Evolutionary conservation across 345 rosid species (phyloP).

Genomic region (Rhizophora mangle): DNA sequence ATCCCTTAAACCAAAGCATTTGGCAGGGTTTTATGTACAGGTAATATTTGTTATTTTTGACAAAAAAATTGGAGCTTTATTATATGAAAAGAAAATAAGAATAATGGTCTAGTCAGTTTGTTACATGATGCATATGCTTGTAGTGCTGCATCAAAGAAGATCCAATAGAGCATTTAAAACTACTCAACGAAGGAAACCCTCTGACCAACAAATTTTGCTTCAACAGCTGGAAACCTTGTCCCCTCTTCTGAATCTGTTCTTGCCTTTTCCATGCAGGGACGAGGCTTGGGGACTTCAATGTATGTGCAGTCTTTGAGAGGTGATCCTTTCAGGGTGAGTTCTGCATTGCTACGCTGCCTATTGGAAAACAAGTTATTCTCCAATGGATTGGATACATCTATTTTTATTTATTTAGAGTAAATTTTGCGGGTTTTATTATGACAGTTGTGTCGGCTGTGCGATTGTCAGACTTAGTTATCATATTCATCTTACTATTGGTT

Average conservation of each 20-base stretch:
- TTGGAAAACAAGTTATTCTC: background rate
- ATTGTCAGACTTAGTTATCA: background rate
- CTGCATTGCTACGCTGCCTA: background rate
- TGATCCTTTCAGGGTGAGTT: conserved; percentile 85
- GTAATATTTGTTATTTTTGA: background rate
- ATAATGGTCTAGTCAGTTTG: background rate
- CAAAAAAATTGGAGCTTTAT: background rate
- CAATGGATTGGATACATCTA: background rate
- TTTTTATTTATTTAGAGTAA: too few relatives aligned
- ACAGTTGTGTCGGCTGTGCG: background rate
- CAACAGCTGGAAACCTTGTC: background rate
- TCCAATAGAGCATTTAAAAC: background rate
- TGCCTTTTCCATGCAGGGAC: conserved; percentile 48
- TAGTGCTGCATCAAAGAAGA: background rate
- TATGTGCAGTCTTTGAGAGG: conserved; percentile 93
- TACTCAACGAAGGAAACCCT: background rate
- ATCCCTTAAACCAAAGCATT: background rate
- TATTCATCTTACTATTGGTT: background rate
- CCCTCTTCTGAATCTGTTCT: conserved; percentile 2
- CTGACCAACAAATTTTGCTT: background rate
- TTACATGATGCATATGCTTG: background rate
- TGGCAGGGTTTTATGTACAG: too few relatives aligned
- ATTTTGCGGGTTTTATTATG: too few relatives aligned
- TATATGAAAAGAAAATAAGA: background rate
- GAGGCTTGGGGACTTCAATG: conserved; percentile 57